Evolutionary conservation across 345 rosid genomes (phyloP).

Genomic region (Salix arbutifolia): DNA sequence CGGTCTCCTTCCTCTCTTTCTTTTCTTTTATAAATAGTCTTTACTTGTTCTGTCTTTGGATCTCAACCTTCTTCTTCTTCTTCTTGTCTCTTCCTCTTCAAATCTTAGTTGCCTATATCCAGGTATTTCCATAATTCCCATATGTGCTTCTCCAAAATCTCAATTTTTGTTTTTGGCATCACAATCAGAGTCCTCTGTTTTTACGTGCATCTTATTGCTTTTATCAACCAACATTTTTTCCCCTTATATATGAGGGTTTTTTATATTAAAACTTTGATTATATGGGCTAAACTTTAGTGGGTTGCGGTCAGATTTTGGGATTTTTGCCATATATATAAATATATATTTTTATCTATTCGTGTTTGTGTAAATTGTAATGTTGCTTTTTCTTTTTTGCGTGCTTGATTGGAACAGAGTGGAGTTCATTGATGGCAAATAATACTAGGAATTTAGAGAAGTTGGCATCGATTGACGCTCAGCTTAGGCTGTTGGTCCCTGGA

Average conservation of each 20-base stretch:
- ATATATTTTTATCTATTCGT: neutral
- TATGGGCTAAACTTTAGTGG: conserved; percentile 1
- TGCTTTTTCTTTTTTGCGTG: neutral
- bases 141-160: conserved; percentile 10
- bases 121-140: conserved; percentile 12
- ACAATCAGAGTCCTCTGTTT: neutral
- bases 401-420: conserved; percentile 16
- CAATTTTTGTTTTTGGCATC: neutral
- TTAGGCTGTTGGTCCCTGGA: conserved; percentile 70
- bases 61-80: neutral
- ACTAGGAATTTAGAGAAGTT: conserved; percentile 68
- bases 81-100: neutral
- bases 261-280: neutral
- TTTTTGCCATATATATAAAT: neutral
- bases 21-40: neutral
- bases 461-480: conserved; percentile 95
- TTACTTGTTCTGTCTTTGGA: neutral
- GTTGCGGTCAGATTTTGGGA: conserved; percentile 13
- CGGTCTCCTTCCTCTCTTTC: neutral
- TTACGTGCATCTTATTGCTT: neutral
- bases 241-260: neutral
- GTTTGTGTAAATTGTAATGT: neutral
- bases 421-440: conserved; percentile 38
- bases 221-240: neutral
- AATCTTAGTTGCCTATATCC: conserved; percentile 15